Base-by-base conservation (phyloP, 768 basidiomycete genomes). In the Dacryopinax primogenitus region DNA sequence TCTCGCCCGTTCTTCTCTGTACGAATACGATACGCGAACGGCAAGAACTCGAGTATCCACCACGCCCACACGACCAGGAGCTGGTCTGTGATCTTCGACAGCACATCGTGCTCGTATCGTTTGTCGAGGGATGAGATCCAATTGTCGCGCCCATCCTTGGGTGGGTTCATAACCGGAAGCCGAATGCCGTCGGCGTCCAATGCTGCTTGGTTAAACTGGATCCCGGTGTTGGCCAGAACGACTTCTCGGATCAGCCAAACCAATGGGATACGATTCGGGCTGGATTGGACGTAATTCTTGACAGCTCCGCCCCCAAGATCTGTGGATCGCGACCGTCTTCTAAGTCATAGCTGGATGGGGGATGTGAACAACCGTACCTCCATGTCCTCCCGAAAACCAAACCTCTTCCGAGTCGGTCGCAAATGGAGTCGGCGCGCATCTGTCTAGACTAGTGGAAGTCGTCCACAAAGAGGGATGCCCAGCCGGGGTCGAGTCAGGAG, bases 381-480 rank as follows among this genome's bases (percentile, higher is more conserved):
- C 72, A 69, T 90, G 89, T 67, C 83, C 83, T 1, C 89, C 89
- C 4, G 83, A 69, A 69, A 92, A 92, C 88, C 88, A 92, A 1
- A 90, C 87, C 71, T 92, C 89, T 13, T 84, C 71, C 16, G 88
- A 83, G 72, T 89, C 83, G 0, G 88, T 89, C 62, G 3, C 2
- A 4, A 6, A 13, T 12, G 13, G 34, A 47, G n/a, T n/a, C n/a
- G n/a, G n/a, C n/a, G n/a, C n/a, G n/a, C n/a, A n/a, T n/a, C n/a
- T n/a, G n/a, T n/a, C n/a, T n/a, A n/a, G n/a, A n/a, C n/a, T n/a
- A n/a, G n/a, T n/a, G n/a, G n/a, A n/a, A n/a, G n/a, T n/a, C 23
- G 41, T 18, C 51, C 26, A 32, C 32, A 4, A 23, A 28, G 18
- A 18, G 23, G 51, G 21, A 28, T n/a, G n/a, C n/a, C n/a, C n/a